phyloP scores from a whole-genome alignment of 768 basidiomycete species.

The Mycena rosella region DNA sequence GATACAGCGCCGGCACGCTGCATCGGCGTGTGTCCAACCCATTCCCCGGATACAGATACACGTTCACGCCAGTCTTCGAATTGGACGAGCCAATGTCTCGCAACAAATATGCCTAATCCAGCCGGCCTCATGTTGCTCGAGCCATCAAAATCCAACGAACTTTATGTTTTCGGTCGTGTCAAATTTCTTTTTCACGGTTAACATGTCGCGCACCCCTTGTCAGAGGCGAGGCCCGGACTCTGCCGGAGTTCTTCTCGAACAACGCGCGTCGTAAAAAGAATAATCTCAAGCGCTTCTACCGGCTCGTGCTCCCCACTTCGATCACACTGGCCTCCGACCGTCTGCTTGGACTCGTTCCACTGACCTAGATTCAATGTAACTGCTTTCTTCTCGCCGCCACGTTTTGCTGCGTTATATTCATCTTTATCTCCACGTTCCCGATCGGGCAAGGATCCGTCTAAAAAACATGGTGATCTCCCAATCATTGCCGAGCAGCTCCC shows the following conservation, averaged over 20 bases:
- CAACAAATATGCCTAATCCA: slow-evolving; percentile 69
- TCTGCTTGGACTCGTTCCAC: slow-evolving; percentile 81
- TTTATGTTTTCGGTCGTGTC: slow-evolving; percentile 35
- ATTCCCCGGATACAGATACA: slow-evolving; percentile 76
- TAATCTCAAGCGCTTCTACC: slow-evolving; percentile 63
- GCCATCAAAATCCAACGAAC: slow-evolving; percentile 33
- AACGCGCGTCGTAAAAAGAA: slow-evolving; percentile 42
- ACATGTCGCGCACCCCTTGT: slow-evolving; percentile 29
- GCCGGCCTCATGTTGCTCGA: slow-evolving; percentile 55
- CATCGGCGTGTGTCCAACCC: slow-evolving; percentile 72
- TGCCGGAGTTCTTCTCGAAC: slow-evolving; percentile 37
- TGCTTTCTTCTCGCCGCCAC: slow-evolving; percentile 79
- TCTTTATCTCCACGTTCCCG: slow-evolving; percentile 86
- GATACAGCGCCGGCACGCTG: slow-evolving; percentile 70
- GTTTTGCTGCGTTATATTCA: slow-evolving; percentile 72
- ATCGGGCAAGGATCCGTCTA: slow-evolving; percentile 69
- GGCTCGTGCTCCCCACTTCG: slow-evolving; percentile 75
- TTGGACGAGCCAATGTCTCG: slow-evolving; percentile 62
- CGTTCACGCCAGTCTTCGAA: slow-evolving; percentile 64
- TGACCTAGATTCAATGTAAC: slow-evolving; percentile 71
- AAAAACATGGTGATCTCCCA: slow-evolving; percentile 53
- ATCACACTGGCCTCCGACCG: slow-evolving; percentile 70
- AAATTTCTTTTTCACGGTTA: slow-evolving; percentile 29
- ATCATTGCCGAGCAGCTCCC: slow-evolving; percentile 61
- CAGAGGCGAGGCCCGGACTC: slow-evolving; percentile 32